Percentiles rank a stretch among this genome's conserved stretches.
These are phyloP conservation scores for Rhododendron molle DNA, from an alignment of 148 eudicot genomes.

Conservation along the genomic window DNA sequence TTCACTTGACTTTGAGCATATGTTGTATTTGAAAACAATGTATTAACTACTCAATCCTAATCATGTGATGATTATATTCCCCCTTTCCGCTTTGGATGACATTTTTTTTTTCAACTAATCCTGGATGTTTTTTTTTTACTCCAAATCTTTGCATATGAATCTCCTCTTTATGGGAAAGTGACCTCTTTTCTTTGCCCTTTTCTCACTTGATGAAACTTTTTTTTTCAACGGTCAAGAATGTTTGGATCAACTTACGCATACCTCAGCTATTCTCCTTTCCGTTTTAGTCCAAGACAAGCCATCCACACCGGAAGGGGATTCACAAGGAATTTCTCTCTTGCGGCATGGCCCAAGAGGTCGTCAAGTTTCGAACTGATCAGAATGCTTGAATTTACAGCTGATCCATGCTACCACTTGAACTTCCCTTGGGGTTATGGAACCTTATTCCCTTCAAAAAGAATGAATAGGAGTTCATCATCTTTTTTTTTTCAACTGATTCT, in stretches of 20 bases:
- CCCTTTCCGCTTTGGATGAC: neutral
- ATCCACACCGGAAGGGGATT: no score
- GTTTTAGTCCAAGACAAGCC: neutral
- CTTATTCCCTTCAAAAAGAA: neutral
- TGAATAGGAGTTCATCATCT: neutral
- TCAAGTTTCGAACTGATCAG: neutral
- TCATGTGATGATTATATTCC: neutral
- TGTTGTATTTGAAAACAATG: neutral
- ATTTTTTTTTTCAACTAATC: neutral
- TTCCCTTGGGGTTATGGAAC: neutral
- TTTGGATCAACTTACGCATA: no score
- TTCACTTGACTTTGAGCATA: neutral
- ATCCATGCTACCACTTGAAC: no score
- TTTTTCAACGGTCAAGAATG: neutral
- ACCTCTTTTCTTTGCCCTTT: neutral
- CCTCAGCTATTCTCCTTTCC: no score
- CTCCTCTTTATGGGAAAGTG: neutral
- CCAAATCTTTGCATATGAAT: neutral
- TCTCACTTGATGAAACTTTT: neutral
- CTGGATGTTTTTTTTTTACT: neutral
- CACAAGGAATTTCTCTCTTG: neutral
- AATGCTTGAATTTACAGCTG: no score
- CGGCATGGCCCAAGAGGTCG: neutral
- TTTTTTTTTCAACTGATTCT: neutral
- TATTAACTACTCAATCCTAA: neutral